These are phyloP conservation scores for Cronartium ribicola DNA, from an alignment of 1,284 basidiomycete genomes.

Conservation along the genomic window DNA sequence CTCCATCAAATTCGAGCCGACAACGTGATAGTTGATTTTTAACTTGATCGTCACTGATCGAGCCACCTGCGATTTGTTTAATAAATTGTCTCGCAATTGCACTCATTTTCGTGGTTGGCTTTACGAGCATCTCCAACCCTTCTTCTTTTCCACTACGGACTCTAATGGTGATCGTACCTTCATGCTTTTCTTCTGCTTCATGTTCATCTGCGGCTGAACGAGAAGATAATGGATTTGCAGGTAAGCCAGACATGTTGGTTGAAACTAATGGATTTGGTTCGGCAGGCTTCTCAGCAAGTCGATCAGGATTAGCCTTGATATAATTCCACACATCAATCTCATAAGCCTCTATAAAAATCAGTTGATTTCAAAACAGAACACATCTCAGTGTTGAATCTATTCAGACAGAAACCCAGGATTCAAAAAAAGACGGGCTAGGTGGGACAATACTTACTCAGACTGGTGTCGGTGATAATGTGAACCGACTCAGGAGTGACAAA, in stretches of 20 bases:
- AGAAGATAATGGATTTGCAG: background rate
- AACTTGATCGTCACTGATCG: background rate
- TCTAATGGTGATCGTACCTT: slow-evolving; percentile 4
- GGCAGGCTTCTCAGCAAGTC: background rate
- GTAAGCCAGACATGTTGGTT: background rate
- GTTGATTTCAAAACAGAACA: no score
- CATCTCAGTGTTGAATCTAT: no score
- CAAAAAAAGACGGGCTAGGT: background rate
- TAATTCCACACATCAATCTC: slow-evolving; percentile 21
- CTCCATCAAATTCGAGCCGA: slow-evolving; percentile 24
- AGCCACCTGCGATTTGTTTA: background rate
- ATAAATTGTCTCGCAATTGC: slow-evolving; percentile 23
- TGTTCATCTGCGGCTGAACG: background rate
- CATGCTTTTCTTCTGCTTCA: background rate
- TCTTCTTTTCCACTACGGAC: slow-evolving; percentile 11
- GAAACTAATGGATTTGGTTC: background rate
- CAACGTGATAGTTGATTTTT: background rate
- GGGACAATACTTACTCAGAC: slow-evolving; percentile 10
- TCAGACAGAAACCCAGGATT: background rate
- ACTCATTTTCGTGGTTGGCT: background rate
- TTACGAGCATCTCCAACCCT: slow-evolving; percentile 7
- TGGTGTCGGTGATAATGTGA: slow-evolving; percentile 9
- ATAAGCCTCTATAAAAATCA: slow-evolving; percentile 20
- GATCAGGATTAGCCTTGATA: slow-evolving; percentile 9
- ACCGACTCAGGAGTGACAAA: slow-evolving; percentile 33